phyloP scores from a whole-genome alignment of 257 asterid genomes.

The Fraxinus quadrangulata region DNA sequence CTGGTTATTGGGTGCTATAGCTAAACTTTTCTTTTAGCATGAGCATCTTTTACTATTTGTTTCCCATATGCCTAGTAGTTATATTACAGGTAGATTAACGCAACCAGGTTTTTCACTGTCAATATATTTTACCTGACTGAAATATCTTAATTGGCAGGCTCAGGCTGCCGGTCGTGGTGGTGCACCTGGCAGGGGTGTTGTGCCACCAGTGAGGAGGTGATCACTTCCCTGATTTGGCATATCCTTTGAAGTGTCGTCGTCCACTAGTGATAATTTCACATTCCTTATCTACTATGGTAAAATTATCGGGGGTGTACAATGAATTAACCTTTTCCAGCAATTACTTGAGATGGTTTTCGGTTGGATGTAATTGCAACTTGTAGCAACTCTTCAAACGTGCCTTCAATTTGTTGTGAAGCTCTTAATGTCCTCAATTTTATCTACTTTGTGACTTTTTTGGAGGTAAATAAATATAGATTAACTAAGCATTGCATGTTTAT shows the following conservation, averaged over 20 bases:
- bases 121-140: conserved; percentile 17
- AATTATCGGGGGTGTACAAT: conserved; percentile 14
- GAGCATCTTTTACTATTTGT: neutral
- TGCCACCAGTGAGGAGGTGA: conserved; percentile 87
- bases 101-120: neutral
- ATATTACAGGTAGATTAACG: neutral
- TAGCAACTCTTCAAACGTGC: neutral
- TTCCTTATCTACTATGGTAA: conserved; percentile 4
- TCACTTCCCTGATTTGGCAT: neutral
- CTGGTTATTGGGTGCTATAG: neutral
- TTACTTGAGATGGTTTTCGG: conserved; percentile 11
- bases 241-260: neutral
- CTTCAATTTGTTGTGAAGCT: neutral
- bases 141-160: conserved; percentile 54
- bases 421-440: neutral
- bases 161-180: conserved; percentile 94
- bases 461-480: neutral
- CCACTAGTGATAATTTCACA: neutral
- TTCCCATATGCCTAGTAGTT: neutral
- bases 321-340: conserved; percentile 9
- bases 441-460: neutral
- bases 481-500: neutral
- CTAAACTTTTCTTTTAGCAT: neutral
- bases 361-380: conserved; percentile 10
- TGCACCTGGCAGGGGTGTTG: conserved; percentile 80